Evolutionary conservation across 225 moss, liverwort and hornwort species (phyloP).

Genomic region (Marchantia polymorpha): DNA sequence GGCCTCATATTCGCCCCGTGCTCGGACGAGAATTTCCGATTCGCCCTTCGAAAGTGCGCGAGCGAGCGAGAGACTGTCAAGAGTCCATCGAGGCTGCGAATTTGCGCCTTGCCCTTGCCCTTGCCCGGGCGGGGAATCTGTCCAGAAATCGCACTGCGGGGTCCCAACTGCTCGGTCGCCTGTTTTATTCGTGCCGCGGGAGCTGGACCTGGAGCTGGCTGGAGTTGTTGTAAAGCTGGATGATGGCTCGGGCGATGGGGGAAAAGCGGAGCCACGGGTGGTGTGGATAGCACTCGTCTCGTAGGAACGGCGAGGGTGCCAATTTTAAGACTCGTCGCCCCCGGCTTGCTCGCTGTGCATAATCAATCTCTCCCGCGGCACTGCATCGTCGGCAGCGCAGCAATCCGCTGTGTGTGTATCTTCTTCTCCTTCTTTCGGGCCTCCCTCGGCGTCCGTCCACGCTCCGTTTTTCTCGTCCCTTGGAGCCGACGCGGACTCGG

Average conservation of each 20-base stretch:
- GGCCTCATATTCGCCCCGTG: too few species aligned
- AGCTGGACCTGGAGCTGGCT: not conserved
- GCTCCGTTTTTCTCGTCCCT: too few species aligned
- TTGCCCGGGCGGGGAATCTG: not conserved
- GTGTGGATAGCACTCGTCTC: not conserved
- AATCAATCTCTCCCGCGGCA: too few species aligned
- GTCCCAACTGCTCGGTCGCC: not conserved
- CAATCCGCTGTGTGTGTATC: too few species aligned
- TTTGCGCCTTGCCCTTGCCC: not conserved
- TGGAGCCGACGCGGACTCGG: too few species aligned
- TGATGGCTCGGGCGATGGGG: not conserved
- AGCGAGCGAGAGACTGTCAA: not conserved
- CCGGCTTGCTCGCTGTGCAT: not conserved
- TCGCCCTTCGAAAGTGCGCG: not conserved
- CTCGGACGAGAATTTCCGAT: too few species aligned
- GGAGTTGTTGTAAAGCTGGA: not conserved
- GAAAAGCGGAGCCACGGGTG: not conserved
- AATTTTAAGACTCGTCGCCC: not conserved
- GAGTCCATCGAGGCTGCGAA: not conserved
- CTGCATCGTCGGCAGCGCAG: not conserved
- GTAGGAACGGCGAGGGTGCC: not conserved
- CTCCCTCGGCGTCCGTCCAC: too few species aligned
- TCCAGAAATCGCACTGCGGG: not conserved
- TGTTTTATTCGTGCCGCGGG: not conserved
- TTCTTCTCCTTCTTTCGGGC: too few species aligned